A percentile compares a stretch with the other conserved stretches of the same genome.
phyloP scores from a whole-genome alignment of 805 yeast species.

The Sugiyamaella floridensis region DNA sequence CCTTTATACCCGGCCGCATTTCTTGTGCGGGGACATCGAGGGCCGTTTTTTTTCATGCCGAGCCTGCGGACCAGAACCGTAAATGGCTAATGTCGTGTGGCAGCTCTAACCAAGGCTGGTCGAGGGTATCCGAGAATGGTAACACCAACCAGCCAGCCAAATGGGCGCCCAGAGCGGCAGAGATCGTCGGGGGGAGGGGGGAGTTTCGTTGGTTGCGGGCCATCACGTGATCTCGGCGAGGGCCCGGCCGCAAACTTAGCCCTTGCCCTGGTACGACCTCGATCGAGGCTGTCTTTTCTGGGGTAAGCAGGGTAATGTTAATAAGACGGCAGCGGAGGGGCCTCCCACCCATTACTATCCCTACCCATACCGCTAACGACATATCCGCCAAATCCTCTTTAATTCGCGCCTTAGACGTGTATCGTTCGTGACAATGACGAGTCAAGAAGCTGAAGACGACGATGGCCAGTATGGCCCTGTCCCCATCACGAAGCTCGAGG shows the following conservation, averaged over 20 bases:
- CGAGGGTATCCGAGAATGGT: background rate
- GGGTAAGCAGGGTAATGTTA: no score
- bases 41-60: background rate
- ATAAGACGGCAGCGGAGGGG: no score
- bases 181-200: no score
- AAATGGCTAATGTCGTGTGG: background rate
- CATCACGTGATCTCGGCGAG: no score
- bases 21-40: background rate
- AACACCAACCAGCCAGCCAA: background rate
- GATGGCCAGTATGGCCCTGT: conserved; percentile 11
- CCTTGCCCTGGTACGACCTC: no score
- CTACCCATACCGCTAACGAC: background rate
- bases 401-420: background rate
- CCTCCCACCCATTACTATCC: no score
- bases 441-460: conserved; percentile 6
- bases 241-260: no score
- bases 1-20: background rate
- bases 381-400: background rate
- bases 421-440: background rate
- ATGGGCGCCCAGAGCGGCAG: background rate
- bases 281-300: no score
- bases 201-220: no score
- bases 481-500: conserved; percentile 10
- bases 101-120: background rate
- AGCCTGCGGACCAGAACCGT: background rate